A percentile compares a stretch with the other conserved stretches of the same genome.
Conservation (phyloP, 2,329 filamentous ascomycete species). For the Chaetomiaceae sp. region DNA sequence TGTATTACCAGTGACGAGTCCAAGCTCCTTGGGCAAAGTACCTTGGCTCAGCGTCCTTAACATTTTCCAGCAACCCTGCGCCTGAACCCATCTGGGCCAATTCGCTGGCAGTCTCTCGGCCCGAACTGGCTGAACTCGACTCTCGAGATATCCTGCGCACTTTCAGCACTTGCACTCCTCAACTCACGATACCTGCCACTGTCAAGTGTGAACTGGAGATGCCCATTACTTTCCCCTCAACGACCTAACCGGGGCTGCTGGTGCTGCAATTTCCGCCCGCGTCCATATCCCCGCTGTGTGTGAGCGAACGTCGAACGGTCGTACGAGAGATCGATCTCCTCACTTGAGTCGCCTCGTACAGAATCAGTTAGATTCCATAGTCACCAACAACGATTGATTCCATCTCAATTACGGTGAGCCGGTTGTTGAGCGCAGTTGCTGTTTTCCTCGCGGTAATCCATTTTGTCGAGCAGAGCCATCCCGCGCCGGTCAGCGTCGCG, state of each 20-base stretch:
- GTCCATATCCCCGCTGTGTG: background rate
- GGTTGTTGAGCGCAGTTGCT: background rate
- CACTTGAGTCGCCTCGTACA: background rate
- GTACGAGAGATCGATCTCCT: constrained; percentile 3
- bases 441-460: background rate
- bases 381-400: background rate
- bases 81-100: too few species aligned
- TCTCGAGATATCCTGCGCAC: background rate
- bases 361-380: background rate
- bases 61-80: constrained; percentile 6
- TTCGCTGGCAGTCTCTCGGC: too few species aligned
- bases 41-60: constrained; percentile 3
- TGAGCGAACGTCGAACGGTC: background rate
- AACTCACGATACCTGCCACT: background rate
- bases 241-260: background rate
- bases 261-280: too few species aligned
- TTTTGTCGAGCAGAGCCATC: background rate
- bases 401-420: background rate
- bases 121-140: background rate
- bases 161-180: background rate
- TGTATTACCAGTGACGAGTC: background rate
- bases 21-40: background rate
- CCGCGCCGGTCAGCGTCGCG: constrained; percentile 3
- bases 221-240: background rate
- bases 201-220: background rate